A percentile compares a stretch with the other conserved stretches of the same genome.
Conservation (phyloP, 139 green algal genomes). For the Auxenochlorella protothecoides region DNA sequence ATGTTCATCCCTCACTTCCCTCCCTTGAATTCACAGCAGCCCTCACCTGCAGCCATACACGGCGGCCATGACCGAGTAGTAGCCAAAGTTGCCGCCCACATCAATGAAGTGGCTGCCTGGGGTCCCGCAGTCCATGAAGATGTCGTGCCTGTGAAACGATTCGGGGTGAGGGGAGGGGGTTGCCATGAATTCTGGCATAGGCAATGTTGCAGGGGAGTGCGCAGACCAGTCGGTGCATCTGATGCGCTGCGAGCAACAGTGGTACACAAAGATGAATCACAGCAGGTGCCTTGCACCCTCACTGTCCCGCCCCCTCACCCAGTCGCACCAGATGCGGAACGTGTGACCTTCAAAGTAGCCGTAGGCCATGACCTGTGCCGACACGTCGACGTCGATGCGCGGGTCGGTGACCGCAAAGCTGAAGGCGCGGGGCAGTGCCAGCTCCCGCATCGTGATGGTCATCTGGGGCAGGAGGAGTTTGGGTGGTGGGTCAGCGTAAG, state of each 20-base stretch:
- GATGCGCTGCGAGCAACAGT: too few species aligned
- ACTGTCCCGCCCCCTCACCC: too few species aligned
- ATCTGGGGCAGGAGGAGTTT: not conserved
- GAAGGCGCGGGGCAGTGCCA: conserved; percentile 26
- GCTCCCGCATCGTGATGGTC: not conserved
- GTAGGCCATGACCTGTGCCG: conserved; percentile 16
- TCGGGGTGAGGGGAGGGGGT: too few species aligned
- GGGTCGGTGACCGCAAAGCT: conserved; percentile 49
- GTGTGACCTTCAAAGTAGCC: conserved; percentile 43
- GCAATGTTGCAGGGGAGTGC: too few species aligned
- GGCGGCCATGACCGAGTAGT: conserved; percentile 54
- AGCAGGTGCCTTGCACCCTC: too few species aligned
- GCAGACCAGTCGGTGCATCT: too few species aligned
- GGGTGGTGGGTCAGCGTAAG: too few species aligned
- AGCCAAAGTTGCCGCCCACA: conserved; percentile 74
- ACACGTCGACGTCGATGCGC: conserved; percentile 47
- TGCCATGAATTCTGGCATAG: too few species aligned
- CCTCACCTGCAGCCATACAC: conserved; percentile 43
- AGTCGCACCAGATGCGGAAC: conserved; percentile 20
- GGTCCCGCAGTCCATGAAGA: too few species aligned
- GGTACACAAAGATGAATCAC: not conserved
- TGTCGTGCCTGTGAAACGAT: too few species aligned
- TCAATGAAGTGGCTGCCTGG: conserved; percentile 46
- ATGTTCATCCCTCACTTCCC: too few species aligned
- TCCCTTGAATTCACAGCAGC: too few species aligned